Conservation (phyloP, 140 eudicot species). For the Ambrosia hybrid region DNA sequence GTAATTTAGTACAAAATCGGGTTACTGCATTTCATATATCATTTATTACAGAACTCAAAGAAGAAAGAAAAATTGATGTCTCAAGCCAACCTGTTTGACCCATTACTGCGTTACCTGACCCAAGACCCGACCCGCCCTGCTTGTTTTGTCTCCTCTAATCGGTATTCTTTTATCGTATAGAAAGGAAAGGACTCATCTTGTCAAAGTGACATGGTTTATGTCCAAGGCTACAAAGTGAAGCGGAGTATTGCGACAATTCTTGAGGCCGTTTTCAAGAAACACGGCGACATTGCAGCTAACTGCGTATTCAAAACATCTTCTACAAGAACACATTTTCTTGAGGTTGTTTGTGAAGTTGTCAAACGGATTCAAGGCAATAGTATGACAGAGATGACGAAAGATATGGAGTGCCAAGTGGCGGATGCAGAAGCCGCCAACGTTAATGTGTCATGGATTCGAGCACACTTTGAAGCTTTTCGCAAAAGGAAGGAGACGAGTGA, state of each 20-base stretch:
- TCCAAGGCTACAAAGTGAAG: constrained; percentile 51
- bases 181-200: neutral
- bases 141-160: neutral
- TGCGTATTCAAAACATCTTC: constrained; percentile 40
- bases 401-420: constrained; percentile 24
- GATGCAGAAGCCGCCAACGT: constrained; percentile 43
- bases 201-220: constrained; percentile 6
- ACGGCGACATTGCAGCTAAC: constrained; percentile 50
- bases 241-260: constrained; percentile 33
- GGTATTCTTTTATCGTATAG: neutral
- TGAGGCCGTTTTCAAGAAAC: constrained; percentile 39
- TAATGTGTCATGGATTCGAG: constrained; percentile 47
- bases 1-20: neutral
- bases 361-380: constrained; percentile 29
- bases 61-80: no score
- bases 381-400: constrained; percentile 22
- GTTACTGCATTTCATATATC: neutral
- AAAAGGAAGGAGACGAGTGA: constrained; percentile 3
- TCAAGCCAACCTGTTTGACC: neutral
- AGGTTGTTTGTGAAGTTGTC: constrained; percentile 47
- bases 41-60: neutral
- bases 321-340: constrained; percentile 39
- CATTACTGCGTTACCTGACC: neutral
- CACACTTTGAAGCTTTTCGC: constrained; percentile 25
- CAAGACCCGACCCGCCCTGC: neutral